Conservation (phyloP, 208 protist genomes). For the Wallacemonas sp. region DNA sequence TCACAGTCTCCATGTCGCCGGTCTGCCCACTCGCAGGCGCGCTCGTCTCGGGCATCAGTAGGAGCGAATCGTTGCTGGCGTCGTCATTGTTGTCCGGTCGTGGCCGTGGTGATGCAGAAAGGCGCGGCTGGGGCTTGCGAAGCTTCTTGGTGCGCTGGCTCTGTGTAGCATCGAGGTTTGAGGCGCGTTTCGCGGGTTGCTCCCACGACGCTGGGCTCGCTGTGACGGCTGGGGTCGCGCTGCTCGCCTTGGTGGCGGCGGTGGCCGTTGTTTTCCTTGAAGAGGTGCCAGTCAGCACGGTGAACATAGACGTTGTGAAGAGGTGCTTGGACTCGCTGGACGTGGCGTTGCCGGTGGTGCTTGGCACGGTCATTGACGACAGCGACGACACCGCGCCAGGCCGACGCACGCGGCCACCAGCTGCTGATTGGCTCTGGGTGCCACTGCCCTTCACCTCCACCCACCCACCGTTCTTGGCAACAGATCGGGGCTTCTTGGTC, state of each 20-base stretch:
- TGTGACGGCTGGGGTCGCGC: not conserved
- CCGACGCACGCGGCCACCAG: too few relatives aligned
- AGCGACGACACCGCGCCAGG: not conserved
- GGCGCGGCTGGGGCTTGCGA: not conserved
- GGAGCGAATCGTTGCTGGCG: not conserved
- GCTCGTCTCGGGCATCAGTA: not conserved
- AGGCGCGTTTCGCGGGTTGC: not conserved
- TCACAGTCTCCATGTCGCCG: not conserved
- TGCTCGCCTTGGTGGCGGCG: not conserved
- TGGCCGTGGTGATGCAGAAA: not conserved
- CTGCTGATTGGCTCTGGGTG: too few relatives aligned
- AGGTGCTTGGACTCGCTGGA: not conserved
- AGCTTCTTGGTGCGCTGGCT: not conserved
- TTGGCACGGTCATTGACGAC: not conserved
- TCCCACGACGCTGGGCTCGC: not conserved
- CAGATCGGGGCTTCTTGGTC: not conserved
- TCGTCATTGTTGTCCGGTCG: not conserved
- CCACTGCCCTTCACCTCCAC: conserved; percentile 1
- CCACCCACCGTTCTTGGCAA: conserved; percentile 2
- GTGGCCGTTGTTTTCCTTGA: not conserved
- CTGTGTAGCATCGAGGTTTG: too few relatives aligned
- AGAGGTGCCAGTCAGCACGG: not conserved
- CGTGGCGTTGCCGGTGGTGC: not conserved
- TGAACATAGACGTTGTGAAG: not conserved
- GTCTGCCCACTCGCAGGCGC: too few relatives aligned